Evolutionary conservation across 805 yeast species (phyloP).

Genomic region (Spathaspora hagerdaliae): DNA sequence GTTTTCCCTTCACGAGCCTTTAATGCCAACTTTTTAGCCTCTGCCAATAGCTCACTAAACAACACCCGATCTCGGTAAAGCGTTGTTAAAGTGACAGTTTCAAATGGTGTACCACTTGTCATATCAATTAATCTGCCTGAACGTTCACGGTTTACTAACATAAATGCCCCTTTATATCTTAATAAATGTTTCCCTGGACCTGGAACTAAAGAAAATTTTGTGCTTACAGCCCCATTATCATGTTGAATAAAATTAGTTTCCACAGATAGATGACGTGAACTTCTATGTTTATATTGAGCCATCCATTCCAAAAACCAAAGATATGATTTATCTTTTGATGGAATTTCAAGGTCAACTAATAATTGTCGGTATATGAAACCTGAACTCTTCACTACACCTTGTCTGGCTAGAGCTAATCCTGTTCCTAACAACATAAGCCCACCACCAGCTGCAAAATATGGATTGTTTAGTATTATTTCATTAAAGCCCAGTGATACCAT

Average conservation of each 20-base stretch:
- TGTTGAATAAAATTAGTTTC: constrained; percentile 85
- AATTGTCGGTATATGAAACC: constrained; percentile 73
- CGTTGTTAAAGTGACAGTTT: constrained; percentile 92
- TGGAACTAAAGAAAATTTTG: constrained; percentile 88
- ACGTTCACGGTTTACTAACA: constrained; percentile 85
- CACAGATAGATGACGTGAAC: constrained; percentile 82
- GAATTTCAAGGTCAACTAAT: constrained; percentile 88
- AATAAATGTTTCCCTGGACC: constrained; percentile 96
- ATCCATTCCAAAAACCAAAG: constrained; percentile 97
- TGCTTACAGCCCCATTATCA: constrained; percentile 85
- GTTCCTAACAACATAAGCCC: constrained; percentile 97
- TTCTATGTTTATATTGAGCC: constrained; percentile 72
- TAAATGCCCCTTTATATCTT: constrained; percentile 79
- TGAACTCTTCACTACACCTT: constrained; percentile 60
- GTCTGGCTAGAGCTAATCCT: constrained; percentile 71
- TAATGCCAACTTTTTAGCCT: constrained; percentile 82
- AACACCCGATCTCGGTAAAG: constrained; percentile 74
- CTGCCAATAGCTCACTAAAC: constrained; percentile 67
- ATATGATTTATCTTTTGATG: constrained; percentile 89
- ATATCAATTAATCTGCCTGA: constrained; percentile 84
- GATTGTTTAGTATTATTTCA: constrained; percentile 65
- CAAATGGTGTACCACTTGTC: constrained; percentile 91
- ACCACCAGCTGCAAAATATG: constrained; percentile 98
- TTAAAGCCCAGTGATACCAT: constrained; percentile 39
- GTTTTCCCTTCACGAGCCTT: constrained; percentile 88